Base-by-base conservation (phyloP, 2,329 filamentous ascomycete species). In the Penicillium hordei region DNA sequence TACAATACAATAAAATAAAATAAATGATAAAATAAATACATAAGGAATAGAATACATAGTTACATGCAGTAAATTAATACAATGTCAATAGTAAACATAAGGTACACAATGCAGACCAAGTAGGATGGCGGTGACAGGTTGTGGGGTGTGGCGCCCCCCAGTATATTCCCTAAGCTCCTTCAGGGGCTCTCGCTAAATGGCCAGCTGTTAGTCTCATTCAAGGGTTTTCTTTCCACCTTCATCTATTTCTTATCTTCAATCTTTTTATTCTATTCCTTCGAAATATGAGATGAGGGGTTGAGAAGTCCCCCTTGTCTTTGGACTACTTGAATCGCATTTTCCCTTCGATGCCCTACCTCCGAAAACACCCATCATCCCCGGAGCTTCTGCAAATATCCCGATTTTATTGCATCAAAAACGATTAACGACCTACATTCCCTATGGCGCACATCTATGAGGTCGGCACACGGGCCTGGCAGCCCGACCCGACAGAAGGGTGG, bases 361-460 rank as follows among this genome's bases (percentile, higher is more conserved):
- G 38, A 53, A 44, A 44, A 34, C 57, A 51, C 44, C 44, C 43
- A 49, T 33, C 52, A 43, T 19, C 36, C 33, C 56, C 55, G 48
- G 36, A 55, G 45, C 55, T 49, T 52, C 51, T 57, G 55, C 58
- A 55, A 46, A 55, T 52, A 31, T 49, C 52, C 56, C 54, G 40
- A 43, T 48, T 57, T 57, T 44, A 51, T 63, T 48, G 27, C 44
- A 55, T 40, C 48, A 42, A 38, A 21, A 12, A 57, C 36, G 36
- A 44, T 48, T 59, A 52, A 58, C 54, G 38, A 52, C 50, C 17
- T 45, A 48, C 29, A 44, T 34, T 27, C 10, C 29, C 43, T 78
- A 96, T 96, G 93, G 91, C 91, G 81, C 90, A 95, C 79, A 91
- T 86, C 75, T 97, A 95, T 81, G 93, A 97, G 83, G 86, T 97